Evolutionary conservation across 2,329 filamentous ascomycete species (phyloP), one percentile per base, ranked within the genome.

Genomic region (Sporothrix schenckii): DNA sequence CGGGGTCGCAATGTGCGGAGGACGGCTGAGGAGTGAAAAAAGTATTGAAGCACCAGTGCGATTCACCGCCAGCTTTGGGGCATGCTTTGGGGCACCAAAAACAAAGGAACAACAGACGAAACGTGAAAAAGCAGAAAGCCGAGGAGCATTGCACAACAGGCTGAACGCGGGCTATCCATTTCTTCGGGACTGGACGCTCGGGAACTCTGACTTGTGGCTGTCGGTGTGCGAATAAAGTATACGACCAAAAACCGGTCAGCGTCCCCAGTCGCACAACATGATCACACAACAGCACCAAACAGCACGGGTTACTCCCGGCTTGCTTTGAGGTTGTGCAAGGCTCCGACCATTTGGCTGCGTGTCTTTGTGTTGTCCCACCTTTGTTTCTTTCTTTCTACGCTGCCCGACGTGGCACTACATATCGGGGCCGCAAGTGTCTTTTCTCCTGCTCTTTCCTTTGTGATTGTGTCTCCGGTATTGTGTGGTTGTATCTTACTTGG

Each of bases 321-420:
- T 65, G 61, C 61, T 47, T 47, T 19, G 19, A 60, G 39, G 58
- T 47, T 21, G 21, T 19, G 10, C 58, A 24, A 21, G 16, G 39
- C 53, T 21, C 56, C 34, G 56, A 24, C 56, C 34, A 44, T 61
- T 44, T 61, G 34, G 56, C 13, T 61, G 41, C 21, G 49, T 63
- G 60, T 34, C 34, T 34, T 30, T 30, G 27, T 30, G 4, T 30
- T 30, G 27, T 30, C 27, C 27, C 27, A 30, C 27, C 27, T 30
- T 30, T 5, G 27, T 30, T 30, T 30, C 27, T 50, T 10, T 56
- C 27, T 34, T 56, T 56, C 16, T 56, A 30, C 27, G n/a, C 30
- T 52, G 63, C 53, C n/a, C 30, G 27, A 66, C 47, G 49, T 41
- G 30, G 2, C 30, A 66, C 63, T 3, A n/a, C 49, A 53, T 44